Evolutionary conservation across 306 rosid genomes (phyloP), one percentile per base, ranked within the genome.

Genomic region (Echinosophora koreensis): DNA sequence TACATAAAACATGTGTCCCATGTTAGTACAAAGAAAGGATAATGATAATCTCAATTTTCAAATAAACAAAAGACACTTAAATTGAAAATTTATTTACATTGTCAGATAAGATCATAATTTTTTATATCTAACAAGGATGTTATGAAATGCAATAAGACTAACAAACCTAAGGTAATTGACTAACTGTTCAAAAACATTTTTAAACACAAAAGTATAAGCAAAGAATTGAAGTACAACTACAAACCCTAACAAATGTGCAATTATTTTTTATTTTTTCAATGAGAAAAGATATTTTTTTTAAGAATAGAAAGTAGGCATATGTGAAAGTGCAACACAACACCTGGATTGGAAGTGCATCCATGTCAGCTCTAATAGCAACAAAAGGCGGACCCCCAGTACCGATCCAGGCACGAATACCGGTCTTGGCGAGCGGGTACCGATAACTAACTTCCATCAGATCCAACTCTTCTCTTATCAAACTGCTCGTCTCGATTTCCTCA

Each of bases 311-410:
- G 11, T 39, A 8, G 11, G 8, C 11, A 5, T 9, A 5, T 9
- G 66, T 14, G 15, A 0, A n/a, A 55, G 69, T 42, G 60, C 13
- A 52, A 32, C 22, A 75, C 13, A 9, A 42, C 14, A 44, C 98
- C 97, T 94, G 97, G 37, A 94, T 92, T 1, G 98, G 98, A 44
- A 92, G 97, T n/a, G 98, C 97, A 57, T 94, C 98, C 98, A 94
- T 92, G 88, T 94, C 98, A 55, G 98, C 98, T 81, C 98, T 84
- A 78, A 94, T 70, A 6, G 97, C 97, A 41, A 94, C 97, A 80
- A 89, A 92, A 52, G 98, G 98, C 6, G 97, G 93, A 6, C 89
- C 83, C 0, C 97, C 97, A n/a, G 97, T 90, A 1, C 98, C 98
- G 85, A 94, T 89, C 95, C 81, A 89, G 50, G 93, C 98, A 12